These are phyloP conservation scores for Malbranchea zuffiana DNA, from an alignment of 2,329 filamentous ascomycete genomes.

Conservation along the genomic window DNA sequence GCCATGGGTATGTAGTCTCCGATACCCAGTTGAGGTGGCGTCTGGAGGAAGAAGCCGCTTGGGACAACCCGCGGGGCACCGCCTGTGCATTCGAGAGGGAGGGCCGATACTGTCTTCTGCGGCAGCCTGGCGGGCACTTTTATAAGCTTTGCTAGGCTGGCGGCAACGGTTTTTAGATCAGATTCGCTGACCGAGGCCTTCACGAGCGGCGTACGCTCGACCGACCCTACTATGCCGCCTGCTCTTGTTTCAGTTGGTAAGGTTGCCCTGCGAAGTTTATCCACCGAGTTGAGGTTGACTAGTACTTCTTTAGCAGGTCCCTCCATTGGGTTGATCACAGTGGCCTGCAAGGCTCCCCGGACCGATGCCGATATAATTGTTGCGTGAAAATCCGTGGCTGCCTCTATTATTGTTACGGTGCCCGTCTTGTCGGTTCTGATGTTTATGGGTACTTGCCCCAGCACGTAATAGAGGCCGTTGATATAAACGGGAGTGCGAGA, in stretches of 20 bases:
- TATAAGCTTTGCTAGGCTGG: background rate
- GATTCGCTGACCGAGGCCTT: background rate
- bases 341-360: background rate
- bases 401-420: background rate
- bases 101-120: background rate
- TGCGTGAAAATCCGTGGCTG: background rate
- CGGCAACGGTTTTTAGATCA: background rate
- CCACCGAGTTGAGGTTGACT: background rate
- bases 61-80: background rate
- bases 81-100: too few relatives aligned
- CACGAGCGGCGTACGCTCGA: background rate
- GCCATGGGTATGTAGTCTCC: background rate
- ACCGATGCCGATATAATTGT: background rate
- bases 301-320: background rate
- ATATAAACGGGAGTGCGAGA: background rate
- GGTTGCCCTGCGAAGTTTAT: background rate
- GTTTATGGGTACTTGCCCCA: background rate
- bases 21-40: background rate
- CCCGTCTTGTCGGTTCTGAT: background rate
- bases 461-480: slow-evolving; percentile 1
- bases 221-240: background rate
- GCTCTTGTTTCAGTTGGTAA: background rate
- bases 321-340: background rate
- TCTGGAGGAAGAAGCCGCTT: background rate
- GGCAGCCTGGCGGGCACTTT: background rate